These are phyloP conservation scores for Hyaloperonospora brassicae DNA, from an alignment of 352 stramenopile species.

Conservation along the genomic window DNA sequence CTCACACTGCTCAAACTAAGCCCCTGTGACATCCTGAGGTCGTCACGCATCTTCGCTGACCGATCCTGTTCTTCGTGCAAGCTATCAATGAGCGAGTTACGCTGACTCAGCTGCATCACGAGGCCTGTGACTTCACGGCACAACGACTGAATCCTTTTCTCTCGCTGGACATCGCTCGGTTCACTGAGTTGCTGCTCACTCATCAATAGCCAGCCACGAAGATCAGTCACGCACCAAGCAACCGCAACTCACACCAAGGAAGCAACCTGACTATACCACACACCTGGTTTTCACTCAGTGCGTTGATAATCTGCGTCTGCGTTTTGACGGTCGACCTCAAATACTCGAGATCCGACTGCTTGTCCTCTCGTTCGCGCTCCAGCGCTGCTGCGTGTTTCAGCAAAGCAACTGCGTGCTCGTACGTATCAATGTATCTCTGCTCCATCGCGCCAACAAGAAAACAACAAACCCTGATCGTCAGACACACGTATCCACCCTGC, in stretches of 20 bases:
- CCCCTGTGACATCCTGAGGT: slow-evolving; percentile 32
- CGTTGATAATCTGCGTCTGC: slow-evolving; percentile 48
- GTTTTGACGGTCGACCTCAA: slow-evolving; percentile 41
- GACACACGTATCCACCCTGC: neutral
- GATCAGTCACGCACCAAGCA: slow-evolving; percentile 6
- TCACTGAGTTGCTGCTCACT: slow-evolving; percentile 22
- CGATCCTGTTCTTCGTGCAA: slow-evolving; percentile 45
- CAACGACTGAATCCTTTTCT: slow-evolving; percentile 46
- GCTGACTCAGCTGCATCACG: slow-evolving; percentile 46
- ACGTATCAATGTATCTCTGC: slow-evolving; percentile 64
- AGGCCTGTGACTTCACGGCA: slow-evolving; percentile 50
- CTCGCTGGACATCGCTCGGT: slow-evolving; percentile 29
- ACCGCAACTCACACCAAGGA: neutral
- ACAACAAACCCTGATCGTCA: no score
- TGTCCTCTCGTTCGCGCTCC: slow-evolving; percentile 30
- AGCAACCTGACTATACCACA: slow-evolving; percentile 1
- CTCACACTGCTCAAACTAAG: slow-evolving; percentile 24
- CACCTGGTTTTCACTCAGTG: slow-evolving; percentile 41
- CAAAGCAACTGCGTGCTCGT: slow-evolving; percentile 45
- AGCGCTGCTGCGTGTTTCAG: slow-evolving; percentile 39
- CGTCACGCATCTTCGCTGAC: slow-evolving; percentile 33
- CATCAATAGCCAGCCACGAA: neutral
- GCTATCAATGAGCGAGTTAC: slow-evolving; percentile 48
- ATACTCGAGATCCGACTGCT: slow-evolving; percentile 38
- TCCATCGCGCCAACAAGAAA: no score